These are phyloP conservation scores for Nannizzia gypsea DNA, from an alignment of 2,329 filamentous ascomycete genomes.

Conservation along the genomic window DNA sequence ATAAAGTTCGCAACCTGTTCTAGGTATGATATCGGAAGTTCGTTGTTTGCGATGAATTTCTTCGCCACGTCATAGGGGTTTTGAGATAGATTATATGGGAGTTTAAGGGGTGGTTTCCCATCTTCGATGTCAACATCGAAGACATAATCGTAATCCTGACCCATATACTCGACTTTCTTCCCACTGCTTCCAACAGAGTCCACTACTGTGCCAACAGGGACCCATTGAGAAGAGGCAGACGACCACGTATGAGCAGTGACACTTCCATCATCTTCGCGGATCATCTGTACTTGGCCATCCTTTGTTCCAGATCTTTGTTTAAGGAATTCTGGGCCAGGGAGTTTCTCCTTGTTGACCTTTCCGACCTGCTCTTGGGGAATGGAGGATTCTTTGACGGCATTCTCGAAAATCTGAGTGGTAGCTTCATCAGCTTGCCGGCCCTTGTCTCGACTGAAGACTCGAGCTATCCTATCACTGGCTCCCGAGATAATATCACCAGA, in stretches of 20 bases:
- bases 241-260: constrained; percentile 88
- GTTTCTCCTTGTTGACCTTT: constrained; percentile 78
- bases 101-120: constrained; percentile 78
- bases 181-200: constrained; percentile 75
- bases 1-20: constrained; percentile 93
- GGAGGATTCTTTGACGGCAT: constrained; percentile 66
- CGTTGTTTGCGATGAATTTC: constrained; percentile 81
- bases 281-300: constrained; percentile 91
- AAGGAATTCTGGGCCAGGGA: constrained; percentile 80
- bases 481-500: constrained; percentile 91
- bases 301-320: constrained; percentile 76
- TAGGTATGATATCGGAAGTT: constrained; percentile 74
- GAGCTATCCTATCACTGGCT: constrained; percentile 73
- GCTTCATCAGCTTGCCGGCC: constrained; percentile 59
- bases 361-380: constrained; percentile 80
- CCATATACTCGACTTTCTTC: constrained; percentile 62
- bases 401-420: constrained; percentile 62
- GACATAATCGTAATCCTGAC: constrained; percentile 88
- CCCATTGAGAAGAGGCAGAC: constrained; percentile 57
- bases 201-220: constrained; percentile 87
- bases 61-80: constrained; percentile 87
- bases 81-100: constrained; percentile 86
- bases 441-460: constrained; percentile 65
- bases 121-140: constrained; percentile 96
- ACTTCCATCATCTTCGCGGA: constrained; percentile 66